A percentile compares a stretch with the other conserved stretches of the same genome.
Evolutionary conservation across 441 rosid genomes (phyloP).

Genomic region (Erodium chrysanthum): DNA sequence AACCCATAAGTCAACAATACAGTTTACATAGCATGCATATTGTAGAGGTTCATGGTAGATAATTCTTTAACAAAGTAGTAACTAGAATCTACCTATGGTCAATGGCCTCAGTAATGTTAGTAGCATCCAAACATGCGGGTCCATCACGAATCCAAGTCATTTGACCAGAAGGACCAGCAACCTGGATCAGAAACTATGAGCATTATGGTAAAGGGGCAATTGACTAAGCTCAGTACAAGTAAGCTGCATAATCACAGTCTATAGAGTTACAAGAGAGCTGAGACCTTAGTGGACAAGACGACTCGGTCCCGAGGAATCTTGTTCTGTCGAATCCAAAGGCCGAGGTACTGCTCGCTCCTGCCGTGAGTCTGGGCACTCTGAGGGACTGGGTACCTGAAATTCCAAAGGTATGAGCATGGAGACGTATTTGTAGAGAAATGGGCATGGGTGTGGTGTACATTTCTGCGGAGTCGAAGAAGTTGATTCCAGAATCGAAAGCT

Average conservation of each 20-base stretch:
- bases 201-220: not conserved
- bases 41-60: too few species aligned
- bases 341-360: slow-evolving; percentile 53
- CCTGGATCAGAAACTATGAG: slow-evolving; percentile 23
- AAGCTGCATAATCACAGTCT: too few species aligned
- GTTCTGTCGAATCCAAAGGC: slow-evolving; percentile 45
- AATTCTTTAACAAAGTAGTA: not conserved
- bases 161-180: slow-evolving; percentile 54
- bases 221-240: not conserved
- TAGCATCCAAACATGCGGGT: slow-evolving; percentile 43
- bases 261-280: not conserved
- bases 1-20: slow-evolving; percentile 9
- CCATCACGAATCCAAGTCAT: slow-evolving; percentile 64
- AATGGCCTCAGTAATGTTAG: slow-evolving; percentile 41
- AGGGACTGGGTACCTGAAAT: slow-evolving; percentile 56
- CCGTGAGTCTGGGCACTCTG: slow-evolving; percentile 54
- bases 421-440: not conserved
- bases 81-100: slow-evolving; percentile 35
- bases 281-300: slow-evolving; percentile 47
- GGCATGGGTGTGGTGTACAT: slow-evolving; percentile 23
- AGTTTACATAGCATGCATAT: not conserved
- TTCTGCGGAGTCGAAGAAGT: slow-evolving; percentile 66
- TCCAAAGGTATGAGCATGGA: not conserved
- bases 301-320: slow-evolving; percentile 44
- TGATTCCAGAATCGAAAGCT: slow-evolving; percentile 46